A percentile compares a stretch with the other conserved stretches of the same genome.
Evolutionary conservation across 352 stramenopile species (phyloP).

Genomic region (Detonula confervacea): DNA sequence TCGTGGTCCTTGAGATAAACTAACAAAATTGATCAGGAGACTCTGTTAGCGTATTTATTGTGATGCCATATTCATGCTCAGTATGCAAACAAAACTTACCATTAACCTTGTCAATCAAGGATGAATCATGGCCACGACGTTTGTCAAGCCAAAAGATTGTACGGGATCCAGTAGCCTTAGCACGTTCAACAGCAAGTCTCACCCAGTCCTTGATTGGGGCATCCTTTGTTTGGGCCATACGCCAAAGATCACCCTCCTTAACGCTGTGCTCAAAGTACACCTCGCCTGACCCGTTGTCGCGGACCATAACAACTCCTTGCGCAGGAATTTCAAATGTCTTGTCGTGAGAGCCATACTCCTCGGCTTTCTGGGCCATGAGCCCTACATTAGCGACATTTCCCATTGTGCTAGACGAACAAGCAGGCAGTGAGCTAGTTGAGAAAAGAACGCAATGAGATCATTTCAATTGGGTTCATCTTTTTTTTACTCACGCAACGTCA

Average conservation of each 20-base stretch:
- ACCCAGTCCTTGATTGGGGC: slow-evolving; percentile 87
- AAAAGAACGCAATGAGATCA: slow-evolving; percentile 2
- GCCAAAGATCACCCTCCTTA: slow-evolving; percentile 85
- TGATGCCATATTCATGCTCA: no score
- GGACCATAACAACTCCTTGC: slow-evolving; percentile 70
- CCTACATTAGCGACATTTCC: slow-evolving; percentile 86
- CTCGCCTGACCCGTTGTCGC: slow-evolving; percentile 74
- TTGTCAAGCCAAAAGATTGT: slow-evolving; percentile 88
- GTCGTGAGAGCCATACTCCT: slow-evolving; percentile 89
- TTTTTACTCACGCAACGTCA: slow-evolving; percentile 52
- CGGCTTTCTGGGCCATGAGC: slow-evolving; percentile 87
- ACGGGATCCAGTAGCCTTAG: slow-evolving; percentile 72
- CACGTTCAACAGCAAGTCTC: slow-evolving; percentile 80
- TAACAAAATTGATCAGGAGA: background rate
- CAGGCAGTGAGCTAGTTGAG: background rate
- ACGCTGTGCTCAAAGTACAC: slow-evolving; percentile 85
- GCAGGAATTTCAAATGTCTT: slow-evolving; percentile 87
- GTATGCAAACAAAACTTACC: no score
- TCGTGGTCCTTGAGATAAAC: slow-evolving; percentile 86
- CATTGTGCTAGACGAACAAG: slow-evolving; percentile 70
- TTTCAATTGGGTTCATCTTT: background rate
- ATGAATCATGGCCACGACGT: slow-evolving; percentile 82
- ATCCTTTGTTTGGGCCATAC: slow-evolving; percentile 88
- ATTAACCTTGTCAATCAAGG: slow-evolving; percentile 85
- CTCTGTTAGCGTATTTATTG: no score